Evolutionary conservation across 192 early-diverging fungal genomes (phyloP), one percentile per base, ranked within the genome.

Genomic region (Rhizophagus clarus): DNA sequence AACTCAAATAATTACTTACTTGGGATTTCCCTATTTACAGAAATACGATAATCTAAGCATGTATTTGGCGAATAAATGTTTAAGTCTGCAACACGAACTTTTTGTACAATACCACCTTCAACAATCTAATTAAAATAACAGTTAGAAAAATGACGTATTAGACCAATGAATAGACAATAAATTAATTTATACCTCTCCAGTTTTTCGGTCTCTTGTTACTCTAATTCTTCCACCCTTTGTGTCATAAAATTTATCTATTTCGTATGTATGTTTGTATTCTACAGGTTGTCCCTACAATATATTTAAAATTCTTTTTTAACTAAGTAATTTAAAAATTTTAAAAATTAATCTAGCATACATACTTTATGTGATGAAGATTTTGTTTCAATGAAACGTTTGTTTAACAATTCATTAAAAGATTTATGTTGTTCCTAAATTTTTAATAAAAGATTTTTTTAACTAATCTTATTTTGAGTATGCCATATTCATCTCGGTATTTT

Each of bases 11-110:
- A 71, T 63, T n/a, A 31, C 76, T 73, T 79, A 84, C 88, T 81
- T 70, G 91, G 90, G 0, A 86, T 80, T 87, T 98, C 97, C 62
- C 92, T 72, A 81, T 92, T 97, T 79, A 97, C 89, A 17, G 94
- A 91, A 72, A 98, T 94, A 62, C 97, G 89, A 81, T 92, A 96
- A 83, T 98, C 97, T 40, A 98, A 87, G 14, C 88, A 85, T 9
- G 90, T 91, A 29, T 89, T 86, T 20, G 97, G 97, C 47, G 91
- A 93, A 81, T 91, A 94, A 17, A 98, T 90, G 82, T 98, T 92
- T n/a, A 98, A 82, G 78, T 96, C 89, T 0, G 93, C 95, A 11
- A 98, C 81, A 47, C 93, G 87, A n/a, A 84, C 86, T 81, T 98
- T 98, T 63, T 88, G 89, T 3, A 96, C 88, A 28, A 88, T 88